These are phyloP conservation scores for Aspergillus intermedius DNA, from an alignment of 2,329 filamentous ascomycete species.

Conservation along the genomic window DNA sequence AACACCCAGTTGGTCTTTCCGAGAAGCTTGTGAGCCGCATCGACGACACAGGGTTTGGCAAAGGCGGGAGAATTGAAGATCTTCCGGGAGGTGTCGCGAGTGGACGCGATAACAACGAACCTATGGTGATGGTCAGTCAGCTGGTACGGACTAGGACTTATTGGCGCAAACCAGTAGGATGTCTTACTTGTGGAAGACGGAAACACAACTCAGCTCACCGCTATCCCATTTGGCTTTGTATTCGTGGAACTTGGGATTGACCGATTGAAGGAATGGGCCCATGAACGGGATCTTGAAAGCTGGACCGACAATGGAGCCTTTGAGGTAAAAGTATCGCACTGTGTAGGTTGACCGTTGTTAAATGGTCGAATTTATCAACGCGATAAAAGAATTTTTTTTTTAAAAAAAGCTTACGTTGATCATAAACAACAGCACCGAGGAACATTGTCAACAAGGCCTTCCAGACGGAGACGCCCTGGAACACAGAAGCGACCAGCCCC, in stretches of 20 bases:
- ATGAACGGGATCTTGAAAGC: conserved; percentile 76
- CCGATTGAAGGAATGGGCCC: conserved; percentile 88
- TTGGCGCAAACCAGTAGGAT: neutral
- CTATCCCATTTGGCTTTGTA: conserved; percentile 92
- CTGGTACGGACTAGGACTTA: neutral
- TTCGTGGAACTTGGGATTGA: conserved; percentile 84
- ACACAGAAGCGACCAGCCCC: conserved; percentile 50
- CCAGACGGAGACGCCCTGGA: conserved; percentile 55
- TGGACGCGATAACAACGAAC: conserved; percentile 95
- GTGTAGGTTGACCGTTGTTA: conserved; percentile 7
- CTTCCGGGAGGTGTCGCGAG: conserved; percentile 90
- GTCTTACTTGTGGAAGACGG: conserved; percentile 94
- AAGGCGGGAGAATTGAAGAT: conserved; percentile 89
- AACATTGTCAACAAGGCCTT: conserved; percentile 65
- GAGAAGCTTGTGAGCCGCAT: conserved; percentile 87
- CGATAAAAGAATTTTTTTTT: conserved; percentile 1
- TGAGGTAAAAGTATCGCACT: conserved; percentile 71
- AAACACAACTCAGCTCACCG: conserved; percentile 89
- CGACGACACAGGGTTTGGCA: conserved; percentile 95
- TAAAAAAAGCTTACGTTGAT: conserved; percentile 66
- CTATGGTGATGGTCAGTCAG: conserved; percentile 38
- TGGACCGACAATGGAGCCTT: conserved; percentile 70
- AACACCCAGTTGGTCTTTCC: conserved; percentile 95
- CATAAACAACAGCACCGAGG: conserved; percentile 68
- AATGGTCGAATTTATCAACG: conserved; percentile 3